Evolutionary conservation across 2,329 filamentous ascomycete genomes (phyloP).

Genomic region (Penicillium sp.): DNA sequence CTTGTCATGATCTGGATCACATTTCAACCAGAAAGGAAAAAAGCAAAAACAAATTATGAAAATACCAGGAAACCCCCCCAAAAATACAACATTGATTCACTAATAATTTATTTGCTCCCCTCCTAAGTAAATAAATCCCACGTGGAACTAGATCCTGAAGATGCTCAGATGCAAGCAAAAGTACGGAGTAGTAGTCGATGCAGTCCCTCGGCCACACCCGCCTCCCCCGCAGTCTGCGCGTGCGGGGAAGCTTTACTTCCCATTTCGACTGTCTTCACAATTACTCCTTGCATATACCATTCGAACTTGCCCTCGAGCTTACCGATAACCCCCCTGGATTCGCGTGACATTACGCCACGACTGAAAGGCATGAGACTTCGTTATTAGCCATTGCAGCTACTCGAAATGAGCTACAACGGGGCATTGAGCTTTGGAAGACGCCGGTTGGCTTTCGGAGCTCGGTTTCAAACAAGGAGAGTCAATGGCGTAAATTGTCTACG

Average conservation of each 20-base stretch:
- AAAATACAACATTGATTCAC: too few relatives aligned
- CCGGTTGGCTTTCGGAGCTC: not conserved
- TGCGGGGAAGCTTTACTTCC: constrained; percentile 10
- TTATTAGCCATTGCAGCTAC: not conserved
- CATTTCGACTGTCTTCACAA: not conserved
- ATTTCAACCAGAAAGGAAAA: too few relatives aligned
- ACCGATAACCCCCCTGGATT: not conserved
- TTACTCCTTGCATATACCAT: not conserved
- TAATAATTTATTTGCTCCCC: too few relatives aligned
- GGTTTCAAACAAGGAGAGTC: not conserved
- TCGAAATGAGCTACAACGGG: constrained; percentile 16
- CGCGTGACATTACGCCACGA: not conserved
- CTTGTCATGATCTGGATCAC: too few relatives aligned
- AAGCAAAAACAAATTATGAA: too few relatives aligned
- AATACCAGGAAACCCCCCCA: too few relatives aligned
- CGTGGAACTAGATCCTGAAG: too few relatives aligned
- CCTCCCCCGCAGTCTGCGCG: constrained; percentile 8
- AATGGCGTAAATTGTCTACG: not conserved
- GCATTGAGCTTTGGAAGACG: constrained; percentile 6
- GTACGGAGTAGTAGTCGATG: not conserved
- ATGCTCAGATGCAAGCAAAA: not conserved
- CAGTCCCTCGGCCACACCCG: constrained; percentile 3
- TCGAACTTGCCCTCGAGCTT: not conserved
- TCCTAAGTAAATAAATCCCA: not conserved
- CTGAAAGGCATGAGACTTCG: constrained; percentile 11